Percentiles rank a stretch among this genome's conserved stretches.
Conservation (phyloP, 2,329 filamentous ascomycete species). For the Trichoderma sp. region DNA sequence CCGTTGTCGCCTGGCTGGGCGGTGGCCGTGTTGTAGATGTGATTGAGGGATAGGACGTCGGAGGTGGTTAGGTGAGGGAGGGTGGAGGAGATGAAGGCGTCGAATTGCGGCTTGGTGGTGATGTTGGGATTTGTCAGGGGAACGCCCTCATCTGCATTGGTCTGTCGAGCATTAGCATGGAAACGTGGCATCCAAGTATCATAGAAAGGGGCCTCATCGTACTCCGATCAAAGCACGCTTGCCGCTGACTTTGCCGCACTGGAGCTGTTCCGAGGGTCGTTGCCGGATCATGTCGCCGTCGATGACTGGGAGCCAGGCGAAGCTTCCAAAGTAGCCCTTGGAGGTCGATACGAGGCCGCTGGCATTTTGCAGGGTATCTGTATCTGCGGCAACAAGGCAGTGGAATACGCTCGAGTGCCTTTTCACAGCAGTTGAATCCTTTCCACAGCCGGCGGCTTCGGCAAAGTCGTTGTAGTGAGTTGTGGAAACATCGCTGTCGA, state of each 20-base stretch:
- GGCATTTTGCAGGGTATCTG: slow-evolving; percentile 35
- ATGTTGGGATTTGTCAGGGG: slow-evolving; percentile 38
- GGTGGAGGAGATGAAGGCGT: slow-evolving; percentile 30
- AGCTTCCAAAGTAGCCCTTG: slow-evolving; percentile 28
- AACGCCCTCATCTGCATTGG: slow-evolving; percentile 40
- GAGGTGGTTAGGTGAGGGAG: slow-evolving; percentile 35
- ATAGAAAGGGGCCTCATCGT: background rate
- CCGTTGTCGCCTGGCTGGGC: slow-evolving; percentile 25
- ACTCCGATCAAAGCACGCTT: slow-evolving; percentile 32
- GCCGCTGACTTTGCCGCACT: slow-evolving; percentile 32
- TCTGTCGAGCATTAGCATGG: slow-evolving; percentile 21
- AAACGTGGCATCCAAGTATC: too few species aligned
- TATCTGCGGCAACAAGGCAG: slow-evolving; percentile 36
- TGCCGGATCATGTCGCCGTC: slow-evolving; percentile 34
- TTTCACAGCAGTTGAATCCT: background rate
- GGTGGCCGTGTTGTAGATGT: slow-evolving; percentile 28
- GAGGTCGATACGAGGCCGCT: slow-evolving; percentile 31
- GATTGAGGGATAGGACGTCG: slow-evolving; percentile 34
- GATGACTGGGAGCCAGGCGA: slow-evolving; percentile 40
- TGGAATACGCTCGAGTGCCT: slow-evolving; percentile 30
- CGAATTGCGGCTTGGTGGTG: slow-evolving; percentile 30
- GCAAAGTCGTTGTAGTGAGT: slow-evolving; percentile 35
- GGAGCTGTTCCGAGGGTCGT: slow-evolving; percentile 31
- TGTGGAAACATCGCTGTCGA: slow-evolving; percentile 32
- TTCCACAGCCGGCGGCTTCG: slow-evolving; percentile 33